Evolutionary conservation across 2,329 filamentous ascomycete species (phyloP).

Genomic region (Cordyceps militaris): DNA sequence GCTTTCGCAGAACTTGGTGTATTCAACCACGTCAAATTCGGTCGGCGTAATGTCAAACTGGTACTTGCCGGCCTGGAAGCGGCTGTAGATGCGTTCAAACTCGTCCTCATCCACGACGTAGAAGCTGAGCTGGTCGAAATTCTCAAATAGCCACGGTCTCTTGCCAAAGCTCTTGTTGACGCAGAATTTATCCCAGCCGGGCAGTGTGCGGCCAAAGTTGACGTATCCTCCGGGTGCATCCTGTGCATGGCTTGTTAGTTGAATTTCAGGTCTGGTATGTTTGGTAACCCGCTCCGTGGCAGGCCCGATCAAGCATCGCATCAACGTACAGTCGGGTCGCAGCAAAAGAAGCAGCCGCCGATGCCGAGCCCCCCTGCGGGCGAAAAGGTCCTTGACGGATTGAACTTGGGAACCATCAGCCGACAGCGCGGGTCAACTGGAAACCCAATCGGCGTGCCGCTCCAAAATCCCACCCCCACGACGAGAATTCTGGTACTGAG

Average conservation of each 20-base stretch:
- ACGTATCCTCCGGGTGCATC: conserved; percentile 30
- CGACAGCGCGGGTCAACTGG: conserved; percentile 9
- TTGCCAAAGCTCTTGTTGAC: conserved; percentile 22
- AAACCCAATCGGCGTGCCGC: conserved; percentile 26
- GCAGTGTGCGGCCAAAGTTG: conserved; percentile 24
- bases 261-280: no score
- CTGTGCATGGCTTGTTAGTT: neutral
- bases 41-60: conserved; percentile 21
- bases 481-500: conserved; percentile 27
- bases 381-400: conserved; percentile 25
- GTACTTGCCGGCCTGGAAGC: conserved; percentile 24
- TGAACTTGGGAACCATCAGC: conserved; percentile 22
- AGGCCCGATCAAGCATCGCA: no score
- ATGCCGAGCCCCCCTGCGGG: conserved; percentile 27
- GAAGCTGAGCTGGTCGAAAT: conserved; percentile 27
- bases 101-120: conserved; percentile 24
- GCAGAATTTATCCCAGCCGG: conserved; percentile 27
- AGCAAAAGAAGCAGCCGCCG: conserved; percentile 25
- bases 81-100: conserved; percentile 20
- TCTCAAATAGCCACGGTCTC: conserved; percentile 29
- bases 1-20: conserved; percentile 19
- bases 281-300: no score
- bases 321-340: conserved; percentile 25
- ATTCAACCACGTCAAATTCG: conserved; percentile 24
- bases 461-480: conserved; percentile 24